Evolutionary conservation across 2,329 filamentous ascomycete species (phyloP).

Genomic region (Scedosporium apiospermum): DNA sequence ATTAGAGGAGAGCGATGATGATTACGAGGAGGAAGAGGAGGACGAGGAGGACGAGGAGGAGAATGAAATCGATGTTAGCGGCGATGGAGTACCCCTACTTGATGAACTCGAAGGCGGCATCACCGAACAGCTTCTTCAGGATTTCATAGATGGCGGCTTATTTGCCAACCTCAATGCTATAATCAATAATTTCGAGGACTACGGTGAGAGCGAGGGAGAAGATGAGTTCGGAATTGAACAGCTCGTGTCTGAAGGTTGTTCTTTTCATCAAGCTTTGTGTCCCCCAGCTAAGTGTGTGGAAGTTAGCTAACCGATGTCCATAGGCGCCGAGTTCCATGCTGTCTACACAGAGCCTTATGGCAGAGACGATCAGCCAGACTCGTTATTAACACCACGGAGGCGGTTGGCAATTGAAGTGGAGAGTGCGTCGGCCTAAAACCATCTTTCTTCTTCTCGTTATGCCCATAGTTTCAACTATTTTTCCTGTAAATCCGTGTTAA

Average conservation of each 20-base stretch:
- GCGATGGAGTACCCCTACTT: slow-evolving; percentile 7
- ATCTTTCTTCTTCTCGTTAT: neutral
- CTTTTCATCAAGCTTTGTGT: no score
- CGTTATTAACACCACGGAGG: neutral
- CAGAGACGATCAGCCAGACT: neutral
- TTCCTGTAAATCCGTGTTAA: neutral
- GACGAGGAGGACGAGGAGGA: slow-evolving; percentile 22
- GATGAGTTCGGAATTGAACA: slow-evolving; percentile 10
- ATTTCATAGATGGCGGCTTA: neutral
- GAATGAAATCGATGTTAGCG: slow-evolving; percentile 14
- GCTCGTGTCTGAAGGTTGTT: neutral
- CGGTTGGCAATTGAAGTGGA: neutral
- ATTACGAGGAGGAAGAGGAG: slow-evolving; percentile 12
- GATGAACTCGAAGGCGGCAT: neutral
- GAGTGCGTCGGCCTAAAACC: neutral
- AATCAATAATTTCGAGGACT: slow-evolving; percentile 15
- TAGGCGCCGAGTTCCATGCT: neutral
- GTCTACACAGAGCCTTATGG: neutral
- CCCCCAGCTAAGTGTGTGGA: neutral
- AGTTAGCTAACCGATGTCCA: neutral
- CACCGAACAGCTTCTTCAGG: slow-evolving; percentile 1
- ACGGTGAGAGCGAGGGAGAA: slow-evolving; percentile 15
- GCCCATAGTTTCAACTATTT: neutral
- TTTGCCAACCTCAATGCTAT: slow-evolving; percentile 5
- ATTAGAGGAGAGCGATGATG: slow-evolving; percentile 11